These are phyloP conservation scores for Cyberlindnera subsufficiens DNA, from an alignment of 805 yeast species.

Conservation along the genomic window DNA sequence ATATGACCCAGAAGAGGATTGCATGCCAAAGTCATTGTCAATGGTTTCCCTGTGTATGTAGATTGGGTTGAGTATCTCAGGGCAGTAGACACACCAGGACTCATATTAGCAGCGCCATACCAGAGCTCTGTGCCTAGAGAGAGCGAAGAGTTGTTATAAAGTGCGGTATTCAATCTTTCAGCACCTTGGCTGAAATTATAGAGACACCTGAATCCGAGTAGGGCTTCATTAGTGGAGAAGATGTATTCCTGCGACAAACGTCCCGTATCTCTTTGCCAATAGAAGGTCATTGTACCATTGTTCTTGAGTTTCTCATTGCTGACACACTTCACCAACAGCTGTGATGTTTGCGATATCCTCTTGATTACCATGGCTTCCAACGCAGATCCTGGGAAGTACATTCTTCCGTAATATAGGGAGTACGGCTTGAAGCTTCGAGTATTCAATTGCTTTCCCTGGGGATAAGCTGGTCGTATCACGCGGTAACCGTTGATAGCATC, in stretches of 20 bases:
- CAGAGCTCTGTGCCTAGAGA: slow-evolving; percentile 84
- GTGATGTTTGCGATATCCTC: slow-evolving; percentile 52
- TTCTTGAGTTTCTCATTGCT: slow-evolving; percentile 55
- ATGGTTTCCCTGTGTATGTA: slow-evolving; percentile 81
- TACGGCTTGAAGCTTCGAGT: slow-evolving; percentile 16
- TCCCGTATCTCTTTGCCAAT: slow-evolving; percentile 62
- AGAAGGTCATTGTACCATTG: slow-evolving; percentile 57
- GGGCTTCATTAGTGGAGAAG: slow-evolving; percentile 77
- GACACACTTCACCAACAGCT: slow-evolving; percentile 67
- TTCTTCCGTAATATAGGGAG: slow-evolving; percentile 70
- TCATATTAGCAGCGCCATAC: slow-evolving; percentile 77
- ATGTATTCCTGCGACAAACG: slow-evolving; percentile 65
- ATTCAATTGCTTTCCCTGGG: slow-evolving; percentile 16
- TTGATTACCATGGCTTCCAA: slow-evolving; percentile 83
- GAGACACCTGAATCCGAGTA: slow-evolving; percentile 75
- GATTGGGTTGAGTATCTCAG: slow-evolving; percentile 81
- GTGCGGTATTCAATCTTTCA: slow-evolving; percentile 33
- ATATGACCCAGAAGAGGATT: slow-evolving; percentile 90
- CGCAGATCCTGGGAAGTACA: slow-evolving; percentile 82
- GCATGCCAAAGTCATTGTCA: slow-evolving; percentile 78
- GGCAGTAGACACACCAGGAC: slow-evolving; percentile 87
- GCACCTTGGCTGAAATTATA: slow-evolving; percentile 50
- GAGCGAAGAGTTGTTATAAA: slow-evolving; percentile 56
- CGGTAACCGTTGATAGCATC: slow-evolving; percentile 67
- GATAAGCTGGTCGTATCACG: slow-evolving; percentile 41